phyloP scores from a whole-genome alignment of 257 asterid genomes.

The Primulina eburnea region DNA sequence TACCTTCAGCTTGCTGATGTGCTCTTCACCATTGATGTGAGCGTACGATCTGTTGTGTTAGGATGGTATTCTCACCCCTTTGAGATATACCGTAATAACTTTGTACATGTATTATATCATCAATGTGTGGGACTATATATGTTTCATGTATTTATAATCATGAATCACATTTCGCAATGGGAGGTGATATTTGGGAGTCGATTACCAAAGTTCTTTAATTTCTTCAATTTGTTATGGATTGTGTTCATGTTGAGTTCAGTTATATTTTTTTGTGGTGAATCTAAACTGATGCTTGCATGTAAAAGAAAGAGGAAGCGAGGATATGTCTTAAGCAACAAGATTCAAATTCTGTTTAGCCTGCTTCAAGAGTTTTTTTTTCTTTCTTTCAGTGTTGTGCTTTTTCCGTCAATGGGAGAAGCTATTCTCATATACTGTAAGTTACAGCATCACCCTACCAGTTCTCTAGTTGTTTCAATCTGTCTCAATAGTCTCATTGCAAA shows the following conservation, averaged over 20 bases:
- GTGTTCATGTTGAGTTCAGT: neutral
- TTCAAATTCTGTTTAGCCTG: neutral
- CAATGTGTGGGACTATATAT: conserved; percentile 31
- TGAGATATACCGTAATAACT: conserved; percentile 41
- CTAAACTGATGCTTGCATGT: neutral
- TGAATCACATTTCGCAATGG: conserved; percentile 29
- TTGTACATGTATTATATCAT: conserved; percentile 43
- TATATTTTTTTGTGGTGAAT: neutral
- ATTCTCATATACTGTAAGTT: neutral
- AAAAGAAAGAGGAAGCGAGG: neutral
- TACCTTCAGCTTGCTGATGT: conserved; percentile 34
- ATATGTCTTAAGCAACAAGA: neutral
- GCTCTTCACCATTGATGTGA: conserved; percentile 35
- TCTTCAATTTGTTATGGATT: neutral
- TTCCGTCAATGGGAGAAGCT: neutral
- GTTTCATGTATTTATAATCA: conserved; percentile 30
- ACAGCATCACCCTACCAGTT: neutral
- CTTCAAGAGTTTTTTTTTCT: neutral
- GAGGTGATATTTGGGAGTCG: conserved; percentile 20
- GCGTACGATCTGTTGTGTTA: conserved; percentile 34
- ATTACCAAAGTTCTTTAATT: too few relatives aligned
- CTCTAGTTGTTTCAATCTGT: neutral
- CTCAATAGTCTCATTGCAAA: neutral
- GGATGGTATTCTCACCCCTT: conserved; percentile 32
- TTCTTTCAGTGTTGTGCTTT: too few relatives aligned